These are phyloP conservation scores for Coniochaeta ligniaria DNA, from an alignment of 2,329 filamentous ascomycete genomes.

Conservation along the genomic window DNA sequence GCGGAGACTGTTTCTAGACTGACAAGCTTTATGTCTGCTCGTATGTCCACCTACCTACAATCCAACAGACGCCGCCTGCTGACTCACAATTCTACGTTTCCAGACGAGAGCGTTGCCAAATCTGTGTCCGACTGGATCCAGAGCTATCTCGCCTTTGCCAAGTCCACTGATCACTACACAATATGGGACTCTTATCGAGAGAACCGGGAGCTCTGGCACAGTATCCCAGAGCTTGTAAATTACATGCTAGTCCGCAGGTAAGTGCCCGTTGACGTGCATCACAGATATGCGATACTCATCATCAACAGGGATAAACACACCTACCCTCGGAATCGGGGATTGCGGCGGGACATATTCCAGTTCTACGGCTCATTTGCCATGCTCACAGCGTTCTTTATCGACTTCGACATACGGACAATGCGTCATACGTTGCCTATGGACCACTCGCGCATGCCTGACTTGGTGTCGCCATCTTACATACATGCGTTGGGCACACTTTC, in stretches of 20 bases:
- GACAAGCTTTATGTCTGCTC: conserved; percentile 14
- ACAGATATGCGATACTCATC: neutral
- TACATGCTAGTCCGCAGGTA: conserved; percentile 16
- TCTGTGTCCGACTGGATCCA: conserved; percentile 44
- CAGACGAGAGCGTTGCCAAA: conserved; percentile 36
- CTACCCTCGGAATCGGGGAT: conserved; percentile 12
- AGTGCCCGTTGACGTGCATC: conserved; percentile 1
- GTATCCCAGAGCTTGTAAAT: conserved; percentile 42
- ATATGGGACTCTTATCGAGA: conserved; percentile 35
- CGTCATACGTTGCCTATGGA: conserved; percentile 13
- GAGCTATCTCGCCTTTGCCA: conserved; percentile 35
- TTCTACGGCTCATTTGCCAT: conserved; percentile 37
- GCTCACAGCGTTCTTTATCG: conserved; percentile 44
- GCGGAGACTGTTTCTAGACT: conserved; percentile 19
- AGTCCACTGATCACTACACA: conserved; percentile 21
- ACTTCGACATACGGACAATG: conserved; percentile 36
- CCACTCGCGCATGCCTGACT: conserved; percentile 25
- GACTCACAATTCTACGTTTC: conserved; percentile 9
- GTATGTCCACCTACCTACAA: conserved; percentile 10
- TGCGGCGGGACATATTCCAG: conserved; percentile 24
- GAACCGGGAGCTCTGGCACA: conserved; percentile 43
- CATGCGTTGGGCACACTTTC: conserved; percentile 31
- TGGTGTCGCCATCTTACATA: conserved; percentile 39
- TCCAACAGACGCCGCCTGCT: neutral
- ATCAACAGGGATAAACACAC: conserved; percentile 17